Evolutionary conservation across 306 rosid species (phyloP).

Genomic region (Boehmeria nivea): DNA sequence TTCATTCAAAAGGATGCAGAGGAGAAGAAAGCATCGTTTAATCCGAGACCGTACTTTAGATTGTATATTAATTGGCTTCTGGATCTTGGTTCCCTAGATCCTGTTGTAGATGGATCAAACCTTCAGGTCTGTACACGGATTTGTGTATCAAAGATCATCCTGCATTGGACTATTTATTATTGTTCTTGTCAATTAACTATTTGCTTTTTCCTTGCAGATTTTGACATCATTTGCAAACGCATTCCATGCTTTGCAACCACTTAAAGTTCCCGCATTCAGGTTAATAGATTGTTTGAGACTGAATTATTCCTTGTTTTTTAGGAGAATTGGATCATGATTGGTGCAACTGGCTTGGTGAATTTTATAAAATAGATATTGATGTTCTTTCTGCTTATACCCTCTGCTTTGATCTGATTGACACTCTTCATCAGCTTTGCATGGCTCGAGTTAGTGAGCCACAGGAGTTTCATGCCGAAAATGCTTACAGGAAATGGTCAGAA

Average conservation of each 20-base stretch:
- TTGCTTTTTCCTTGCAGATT: conserved; percentile 48
- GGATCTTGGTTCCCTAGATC: conserved; percentile 87
- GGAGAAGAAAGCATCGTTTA: conserved; percentile 79
- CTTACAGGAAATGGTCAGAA: conserved; percentile 80
- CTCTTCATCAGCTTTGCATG: conserved; percentile 78
- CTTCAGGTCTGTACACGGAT: conserved; percentile 62
- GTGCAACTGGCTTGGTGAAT: too few relatives aligned
- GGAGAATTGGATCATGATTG: too few relatives aligned
- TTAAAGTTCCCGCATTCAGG: conserved; percentile 94
- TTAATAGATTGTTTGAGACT: conserved; percentile 14
- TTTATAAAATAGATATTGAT: not conserved
- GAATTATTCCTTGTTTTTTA: not conserved
- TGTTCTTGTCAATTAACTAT: conserved; percentile 10
- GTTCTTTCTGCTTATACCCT: not conserved
- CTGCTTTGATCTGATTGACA: conserved; percentile 9
- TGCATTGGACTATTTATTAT: not conserved
- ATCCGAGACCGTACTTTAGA: conserved; percentile 89
- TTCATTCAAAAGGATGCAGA: conserved; percentile 77
- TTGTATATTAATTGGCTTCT: conserved; percentile 82
- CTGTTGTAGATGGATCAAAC: conserved; percentile 82
- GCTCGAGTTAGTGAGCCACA: conserved; percentile 96
- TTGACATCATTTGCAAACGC: conserved; percentile 77
- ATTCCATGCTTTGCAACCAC: conserved; percentile 92
- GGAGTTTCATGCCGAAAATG: conserved; percentile 97
- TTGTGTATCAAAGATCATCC: conserved; percentile 7